Evolutionary conservation across 495 filamentous ascomycete species (phyloP), one percentile per base, ranked within the genome.

Genomic region (Chaetomium tenue): DNA sequence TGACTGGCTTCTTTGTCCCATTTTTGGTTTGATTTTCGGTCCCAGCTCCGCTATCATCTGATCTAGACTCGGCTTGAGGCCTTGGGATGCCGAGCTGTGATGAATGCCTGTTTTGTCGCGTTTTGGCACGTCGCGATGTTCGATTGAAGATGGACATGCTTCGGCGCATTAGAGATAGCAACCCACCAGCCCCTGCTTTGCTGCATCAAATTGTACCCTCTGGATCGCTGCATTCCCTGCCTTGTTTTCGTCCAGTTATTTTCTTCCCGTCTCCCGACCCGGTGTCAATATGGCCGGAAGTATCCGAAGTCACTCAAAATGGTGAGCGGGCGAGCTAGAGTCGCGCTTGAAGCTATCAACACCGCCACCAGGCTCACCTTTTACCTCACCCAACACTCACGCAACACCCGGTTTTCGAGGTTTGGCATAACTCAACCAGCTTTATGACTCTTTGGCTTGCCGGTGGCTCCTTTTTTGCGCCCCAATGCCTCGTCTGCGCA

Each of bases 301-400:
- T 50, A 23, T 65, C 51, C 57, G 55, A 68, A 70, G 65, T 70
- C 75, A 73, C 68, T 65, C 39, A 53, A 63, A 65, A 62, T 73
- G 62, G 55, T 54, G 56, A 22, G 56, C 44, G 18, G 37, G 47
- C 6, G 18, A 47, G 33, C 23, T 9, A 47, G 48, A 30, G 12
- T 26, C n/a, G 28, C n/a, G 30, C 16, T 65, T 77, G 77, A 79
- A 77, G 78, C 77, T 75, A 81, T 81, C 76, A 71, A 66, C 78
- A 75, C 47, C 52, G 58, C 28, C 3, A 57, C 63, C 47, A 61
- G 55, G 61, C 61, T 66, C 39, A 60, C 60, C 53, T 61, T 65
- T 58, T 33, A 54, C 47, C 46, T n/a, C 22, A 40, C 22, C 44
- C 61, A 64, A 60, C 59, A 48, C 26, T 66, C 13, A 37, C 58